A percentile compares a stretch with the other conserved stretches of the same genome.
Evolutionary conservation across 148 eudicot species (phyloP).

Genomic region (Salicornia ramosissima): DNA sequence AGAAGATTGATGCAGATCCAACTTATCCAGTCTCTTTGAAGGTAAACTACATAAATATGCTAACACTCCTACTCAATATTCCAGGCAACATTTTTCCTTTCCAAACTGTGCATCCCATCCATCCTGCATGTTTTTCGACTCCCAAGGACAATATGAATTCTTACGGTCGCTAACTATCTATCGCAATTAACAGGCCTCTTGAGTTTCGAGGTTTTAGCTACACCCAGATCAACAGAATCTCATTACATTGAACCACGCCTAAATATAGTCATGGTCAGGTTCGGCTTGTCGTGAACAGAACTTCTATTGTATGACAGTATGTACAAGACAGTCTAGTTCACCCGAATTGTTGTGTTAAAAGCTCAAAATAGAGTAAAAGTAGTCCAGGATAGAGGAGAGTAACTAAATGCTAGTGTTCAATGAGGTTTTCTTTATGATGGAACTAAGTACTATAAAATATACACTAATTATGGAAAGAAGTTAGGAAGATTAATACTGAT

Average conservation of each 20-base stretch:
- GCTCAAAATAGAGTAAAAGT: too few species aligned
- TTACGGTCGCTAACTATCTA: constrained; percentile 35
- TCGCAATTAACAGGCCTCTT: constrained; percentile 48
- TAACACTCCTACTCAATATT: constrained; percentile 10
- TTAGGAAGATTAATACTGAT: constrained; percentile 15
- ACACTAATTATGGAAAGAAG: too few species aligned
- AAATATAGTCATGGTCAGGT: constrained; percentile 48
- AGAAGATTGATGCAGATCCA: constrained; percentile 68
- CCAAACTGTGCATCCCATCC: too few species aligned
- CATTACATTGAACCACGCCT: constrained; percentile 48
- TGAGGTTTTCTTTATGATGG: background rate
- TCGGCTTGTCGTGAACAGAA: constrained; percentile 71
- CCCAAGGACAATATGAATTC: constrained; percentile 13
- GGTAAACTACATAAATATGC: constrained; percentile 38
- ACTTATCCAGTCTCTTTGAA: constrained; percentile 81
- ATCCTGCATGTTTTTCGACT: constrained; percentile 18
- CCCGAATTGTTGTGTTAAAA: too few species aligned
- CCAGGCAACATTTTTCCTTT: constrained; percentile 11
- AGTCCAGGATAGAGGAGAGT: too few species aligned
- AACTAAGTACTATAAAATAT: too few species aligned
- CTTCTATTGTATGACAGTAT: constrained; percentile 43
- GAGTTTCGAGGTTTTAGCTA: constrained; percentile 35
- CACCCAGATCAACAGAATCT: constrained; percentile 40
- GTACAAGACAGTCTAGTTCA: constrained; percentile 46
- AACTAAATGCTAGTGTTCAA: too few species aligned